Base-by-base conservation (phyloP, 139 green algal genomes). In the Pleodorina starrii region DNA sequence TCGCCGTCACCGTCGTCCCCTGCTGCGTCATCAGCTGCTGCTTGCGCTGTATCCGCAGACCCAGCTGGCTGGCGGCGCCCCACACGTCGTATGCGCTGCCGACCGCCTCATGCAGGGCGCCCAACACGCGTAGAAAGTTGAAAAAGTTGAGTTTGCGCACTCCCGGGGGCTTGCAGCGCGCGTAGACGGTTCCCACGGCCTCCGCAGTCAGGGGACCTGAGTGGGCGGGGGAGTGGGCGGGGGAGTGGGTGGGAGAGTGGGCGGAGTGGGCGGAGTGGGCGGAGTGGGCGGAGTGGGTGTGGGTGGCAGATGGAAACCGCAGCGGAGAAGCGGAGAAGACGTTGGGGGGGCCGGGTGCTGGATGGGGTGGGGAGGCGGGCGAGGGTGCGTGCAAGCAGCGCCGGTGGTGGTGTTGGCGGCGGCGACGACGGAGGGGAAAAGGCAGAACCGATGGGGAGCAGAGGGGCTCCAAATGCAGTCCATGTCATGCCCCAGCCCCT, bases 51-150 rank as follows among this genome's bases (percentile, higher is more conserved):
- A 71, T 19, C 50, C n/a, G 7, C 16, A 32, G 29, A 0, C n/a
- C 60, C 81, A 87, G 60, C 81, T 35, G 4, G 6, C 12, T 40
- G 5, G 81, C 81, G 17, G 81, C 81, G 3, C 2, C 60, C 81
- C 81, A 87, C 40, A 87, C 60, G 81, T 87, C 81, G 0, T n/a
- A n/a, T n/a, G 60, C 43, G 43, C 60, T n/a, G 40, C 42, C 71
- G 4, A 25, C 32, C 46, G 29, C 74, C 60, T 87, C 59, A 36
- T 87, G 51, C 35, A 87, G 81, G 59, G n/a, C 44, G 40, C 29
- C 43, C 43, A 87, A 29, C 40, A 29, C 59, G 10, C n/a, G n/a
- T 2, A 87, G 60, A 60, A 87, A 87, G 42, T 48, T 54, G 1
- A 19, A 0, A 42, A 44, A 87, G 51, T 54, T 51, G 4, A 78